Evolutionary conservation across 768 basidiomycete genomes (phyloP).

Genomic region (Macrolepiota fuliginosa): DNA sequence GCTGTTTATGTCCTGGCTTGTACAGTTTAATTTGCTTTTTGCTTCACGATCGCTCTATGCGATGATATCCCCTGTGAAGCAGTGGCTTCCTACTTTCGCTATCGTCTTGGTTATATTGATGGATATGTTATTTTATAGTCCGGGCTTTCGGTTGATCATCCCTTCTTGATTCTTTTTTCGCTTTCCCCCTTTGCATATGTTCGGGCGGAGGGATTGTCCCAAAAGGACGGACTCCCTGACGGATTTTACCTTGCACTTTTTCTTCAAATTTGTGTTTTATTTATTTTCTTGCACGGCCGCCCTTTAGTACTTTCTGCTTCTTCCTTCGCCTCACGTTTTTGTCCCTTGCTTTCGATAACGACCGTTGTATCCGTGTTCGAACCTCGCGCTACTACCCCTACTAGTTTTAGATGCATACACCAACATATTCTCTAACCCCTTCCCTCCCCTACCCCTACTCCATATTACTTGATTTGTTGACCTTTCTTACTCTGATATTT

Average conservation of each 20-base stretch:
- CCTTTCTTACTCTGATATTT: neutral
- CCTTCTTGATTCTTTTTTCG: constrained; percentile 7
- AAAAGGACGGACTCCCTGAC: constrained; percentile 10
- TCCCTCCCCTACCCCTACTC: constrained; percentile 5
- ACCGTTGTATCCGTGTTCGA: neutral
- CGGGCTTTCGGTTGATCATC: constrained; percentile 6
- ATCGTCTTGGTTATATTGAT: constrained; percentile 12
- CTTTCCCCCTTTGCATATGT: neutral
- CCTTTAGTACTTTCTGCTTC: constrained; percentile 17
- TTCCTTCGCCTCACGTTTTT: neutral
- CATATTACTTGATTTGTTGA: constrained; percentile 10
- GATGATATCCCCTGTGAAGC: constrained; percentile 4
- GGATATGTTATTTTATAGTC: constrained; percentile 13
- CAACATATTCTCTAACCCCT: neutral
- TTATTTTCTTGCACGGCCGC: constrained; percentile 17
- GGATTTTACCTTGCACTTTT: neutral
- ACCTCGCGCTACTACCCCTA: neutral
- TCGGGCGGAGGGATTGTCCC: constrained; percentile 10
- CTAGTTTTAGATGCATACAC: neutral
- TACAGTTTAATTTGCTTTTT: constrained; percentile 7
- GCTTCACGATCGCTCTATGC: neutral
- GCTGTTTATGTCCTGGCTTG: constrained; percentile 1
- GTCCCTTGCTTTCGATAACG: constrained; percentile 1
- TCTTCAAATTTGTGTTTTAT: constrained; percentile 9
- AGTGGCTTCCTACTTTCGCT: constrained; percentile 6